Percentiles rank a stretch among this genome's conserved stretches.
Conservation (phyloP, 352 stramenopile species). For the Globisporangium viniferum region DNA sequence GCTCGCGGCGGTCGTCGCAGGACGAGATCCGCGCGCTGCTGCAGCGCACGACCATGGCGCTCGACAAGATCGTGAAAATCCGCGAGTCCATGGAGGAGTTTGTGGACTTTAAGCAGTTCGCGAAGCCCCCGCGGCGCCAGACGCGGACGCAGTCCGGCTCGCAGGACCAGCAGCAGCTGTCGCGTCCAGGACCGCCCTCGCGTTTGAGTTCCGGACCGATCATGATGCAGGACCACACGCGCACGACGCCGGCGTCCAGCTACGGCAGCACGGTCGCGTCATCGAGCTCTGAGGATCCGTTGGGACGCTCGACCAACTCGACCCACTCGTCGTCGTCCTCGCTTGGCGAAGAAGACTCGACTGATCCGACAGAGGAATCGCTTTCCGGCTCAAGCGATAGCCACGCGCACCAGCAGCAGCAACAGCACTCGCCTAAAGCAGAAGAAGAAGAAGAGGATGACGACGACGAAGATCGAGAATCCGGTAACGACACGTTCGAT, state of each 20-base stretch:
- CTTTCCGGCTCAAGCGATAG: constrained; percentile 23
- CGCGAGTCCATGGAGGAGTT: constrained; percentile 80
- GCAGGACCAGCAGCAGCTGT: not conserved
- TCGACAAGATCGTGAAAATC: constrained; percentile 84
- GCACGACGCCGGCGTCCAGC: constrained; percentile 36
- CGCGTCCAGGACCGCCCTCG: not conserved
- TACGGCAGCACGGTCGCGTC: constrained; percentile 56
- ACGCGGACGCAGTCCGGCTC: constrained; percentile 19
- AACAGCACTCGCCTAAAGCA: constrained; percentile 10
- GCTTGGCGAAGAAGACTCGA: constrained; percentile 36
- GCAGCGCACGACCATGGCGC: constrained; percentile 56
- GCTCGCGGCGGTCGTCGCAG: constrained; percentile 44
- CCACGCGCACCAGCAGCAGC: constrained; percentile 2
- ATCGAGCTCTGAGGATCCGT: constrained; percentile 36
- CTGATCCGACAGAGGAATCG: constrained; percentile 28
- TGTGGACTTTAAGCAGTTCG: constrained; percentile 81
- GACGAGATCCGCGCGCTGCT: constrained; percentile 76
- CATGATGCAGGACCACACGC: constrained; percentile 15
- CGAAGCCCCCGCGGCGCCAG: constrained; percentile 33
- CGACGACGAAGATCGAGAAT: constrained; percentile 29
- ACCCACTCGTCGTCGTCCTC: constrained; percentile 36
- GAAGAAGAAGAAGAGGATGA: constrained; percentile 25
- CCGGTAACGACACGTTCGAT: constrained; percentile 24
- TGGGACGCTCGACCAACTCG: constrained; percentile 41
- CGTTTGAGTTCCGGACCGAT: constrained; percentile 16